A percentile compares a stretch with the other conserved stretches of the same genome.
Evolutionary conservation across 2,329 filamentous ascomycete genomes (phyloP).

Genomic region (Xylaria sp.): DNA sequence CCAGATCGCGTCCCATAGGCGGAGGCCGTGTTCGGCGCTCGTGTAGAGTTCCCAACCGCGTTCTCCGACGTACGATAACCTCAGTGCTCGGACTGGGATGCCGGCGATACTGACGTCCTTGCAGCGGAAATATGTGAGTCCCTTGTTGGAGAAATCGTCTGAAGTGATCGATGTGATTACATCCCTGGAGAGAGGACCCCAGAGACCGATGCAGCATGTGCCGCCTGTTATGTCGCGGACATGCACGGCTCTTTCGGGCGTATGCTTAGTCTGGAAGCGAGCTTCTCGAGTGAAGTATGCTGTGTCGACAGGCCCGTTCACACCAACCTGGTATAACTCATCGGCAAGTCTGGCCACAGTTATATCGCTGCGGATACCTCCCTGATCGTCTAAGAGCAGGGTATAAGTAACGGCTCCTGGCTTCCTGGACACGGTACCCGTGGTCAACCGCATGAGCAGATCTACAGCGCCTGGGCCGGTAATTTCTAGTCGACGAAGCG

Average conservation of each 20-base stretch:
- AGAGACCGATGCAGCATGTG: conserved; percentile 38
- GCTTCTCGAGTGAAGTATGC: conserved; percentile 39
- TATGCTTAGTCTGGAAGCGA: conserved; percentile 26
- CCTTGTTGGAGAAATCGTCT: conserved; percentile 38
- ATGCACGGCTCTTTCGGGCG: conserved; percentile 20
- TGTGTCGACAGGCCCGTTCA: conserved; percentile 37
- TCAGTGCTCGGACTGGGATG: conserved; percentile 31
- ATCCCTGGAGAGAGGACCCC: conserved; percentile 34
- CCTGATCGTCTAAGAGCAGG: conserved; percentile 35
- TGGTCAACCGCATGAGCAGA: conserved; percentile 38
- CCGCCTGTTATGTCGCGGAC: conserved; percentile 38
- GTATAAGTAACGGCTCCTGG: conserved; percentile 38
- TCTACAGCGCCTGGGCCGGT: conserved; percentile 35
- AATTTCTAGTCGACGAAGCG: conserved; percentile 38
- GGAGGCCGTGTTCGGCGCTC: conserved; percentile 36
- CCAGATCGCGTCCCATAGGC: conserved; percentile 37
- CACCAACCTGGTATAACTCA: conserved; percentile 36
- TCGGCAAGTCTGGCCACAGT: conserved; percentile 33
- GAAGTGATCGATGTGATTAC: conserved; percentile 23
- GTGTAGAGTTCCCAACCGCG: conserved; percentile 38
- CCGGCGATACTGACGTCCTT: conserved; percentile 37
- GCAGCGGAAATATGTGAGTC: conserved; percentile 35
- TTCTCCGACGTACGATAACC: conserved; percentile 37
- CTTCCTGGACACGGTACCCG: conserved; percentile 34
- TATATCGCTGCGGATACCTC: conserved; percentile 36